Conservation (phyloP, 352 stramenopile genomes). For the Thalassiosira hispida region DNA sequence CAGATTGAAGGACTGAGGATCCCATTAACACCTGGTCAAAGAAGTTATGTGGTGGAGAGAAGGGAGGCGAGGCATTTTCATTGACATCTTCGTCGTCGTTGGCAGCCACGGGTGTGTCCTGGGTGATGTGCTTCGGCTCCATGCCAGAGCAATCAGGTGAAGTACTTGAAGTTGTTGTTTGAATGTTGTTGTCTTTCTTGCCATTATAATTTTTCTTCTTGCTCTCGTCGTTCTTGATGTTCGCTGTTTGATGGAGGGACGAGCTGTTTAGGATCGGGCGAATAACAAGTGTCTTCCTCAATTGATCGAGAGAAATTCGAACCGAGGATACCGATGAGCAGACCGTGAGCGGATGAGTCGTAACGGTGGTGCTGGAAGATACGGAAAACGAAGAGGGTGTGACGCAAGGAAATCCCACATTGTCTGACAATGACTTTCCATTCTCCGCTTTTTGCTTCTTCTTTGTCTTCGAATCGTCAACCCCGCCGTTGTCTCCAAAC, state of each 20-base stretch:
- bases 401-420: conserved; percentile 19
- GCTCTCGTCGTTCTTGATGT: background rate
- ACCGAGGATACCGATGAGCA: conserved; percentile 43
- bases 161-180: background rate
- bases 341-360: conserved; percentile 50
- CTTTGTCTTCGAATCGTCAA: background rate
- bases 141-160: conserved; percentile 35
- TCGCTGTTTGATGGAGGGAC: conserved; percentile 6
- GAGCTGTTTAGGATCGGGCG: conserved; percentile 22
- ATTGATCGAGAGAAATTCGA: conserved; percentile 34
- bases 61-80: conserved; percentile 19
- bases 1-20: conserved; percentile 21
- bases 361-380: conserved; percentile 45
- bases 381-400: conserved; percentile 45
- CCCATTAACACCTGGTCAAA: conserved; percentile 29
- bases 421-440: conserved; percentile 1
- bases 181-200: background rate
- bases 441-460: conserved; percentile 7
- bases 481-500: conserved; percentile 16
- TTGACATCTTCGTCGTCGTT: background rate
- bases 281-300: conserved; percentile 34
- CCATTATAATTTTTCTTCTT: background rate
- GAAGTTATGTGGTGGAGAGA: conserved; percentile 22
- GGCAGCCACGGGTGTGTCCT: conserved; percentile 10
- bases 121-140: conserved; percentile 47